Conservation (phyloP, 768 basidiomycete species). For the Leucosporidium creatinivorum region DNA sequence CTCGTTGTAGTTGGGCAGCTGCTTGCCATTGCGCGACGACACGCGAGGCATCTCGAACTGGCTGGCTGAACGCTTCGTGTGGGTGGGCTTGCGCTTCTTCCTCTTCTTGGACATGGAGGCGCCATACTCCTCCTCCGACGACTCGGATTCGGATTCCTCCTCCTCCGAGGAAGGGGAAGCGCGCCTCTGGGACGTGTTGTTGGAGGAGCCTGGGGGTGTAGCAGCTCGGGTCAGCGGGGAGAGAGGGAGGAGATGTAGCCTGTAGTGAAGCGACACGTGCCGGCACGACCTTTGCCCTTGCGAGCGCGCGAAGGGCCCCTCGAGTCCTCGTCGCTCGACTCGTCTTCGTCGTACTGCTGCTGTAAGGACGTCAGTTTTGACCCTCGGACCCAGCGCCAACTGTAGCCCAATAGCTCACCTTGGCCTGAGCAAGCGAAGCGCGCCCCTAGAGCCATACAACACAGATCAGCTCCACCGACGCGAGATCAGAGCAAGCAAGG, state of each 20-base stretch:
- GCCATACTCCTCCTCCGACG: constrained; percentile 20
- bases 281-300: constrained; percentile 28
- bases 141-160: constrained; percentile 7
- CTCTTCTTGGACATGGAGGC: constrained; percentile 44
- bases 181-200: constrained; percentile 7
- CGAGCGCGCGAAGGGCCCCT: constrained; percentile 4
- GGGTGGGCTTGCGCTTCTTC: constrained; percentile 3
- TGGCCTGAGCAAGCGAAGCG: constrained; percentile 9
- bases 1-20: constrained; percentile 38
- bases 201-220: background rate
- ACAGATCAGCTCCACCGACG: background rate
- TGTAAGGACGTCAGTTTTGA: background rate
- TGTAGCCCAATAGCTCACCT: background rate
- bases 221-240: background rate
- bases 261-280: background rate
- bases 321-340: constrained; percentile 26
- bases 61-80: background rate
- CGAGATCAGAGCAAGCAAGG: background rate
- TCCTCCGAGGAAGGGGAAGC: constrained; percentile 5
- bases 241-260: too few relatives aligned
- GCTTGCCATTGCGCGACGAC: constrained; percentile 29
- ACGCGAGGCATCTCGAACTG: constrained; percentile 30
- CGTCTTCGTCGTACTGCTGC: constrained; percentile 9
- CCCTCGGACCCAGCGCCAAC: background rate
- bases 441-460: constrained; percentile 12